Evolutionary conservation across 345 rosid genomes (phyloP), one percentile per base, ranked within the genome.

Genomic region (Hibiscus syriacus): DNA sequence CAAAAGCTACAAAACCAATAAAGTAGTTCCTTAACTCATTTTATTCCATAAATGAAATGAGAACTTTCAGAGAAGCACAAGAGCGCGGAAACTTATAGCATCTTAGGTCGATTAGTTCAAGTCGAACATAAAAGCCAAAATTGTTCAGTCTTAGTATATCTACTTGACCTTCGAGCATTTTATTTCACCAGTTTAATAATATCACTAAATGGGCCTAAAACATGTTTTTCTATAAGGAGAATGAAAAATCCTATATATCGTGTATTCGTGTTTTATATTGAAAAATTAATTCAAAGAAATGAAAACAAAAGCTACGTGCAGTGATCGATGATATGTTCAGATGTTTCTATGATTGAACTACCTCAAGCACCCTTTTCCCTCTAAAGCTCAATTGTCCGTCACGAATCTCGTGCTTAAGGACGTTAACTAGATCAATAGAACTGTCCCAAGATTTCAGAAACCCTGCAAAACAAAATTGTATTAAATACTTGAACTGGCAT

Each of bases 311-410:
- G 25, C 55, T 8, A 68, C 46, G 16, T 41, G 46, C 46, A 2
- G n/a, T 3, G 16, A 14, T 29, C 13, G 20, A 30, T 19, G 4
- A 12, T n/a, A 12, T 50, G 20, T 41, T 19, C 17, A 27, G 16
- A 41, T 56, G 26, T 58, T 58, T 69, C 32, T 43, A 49, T 26
- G 62, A 7, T 17, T 57, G 68, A 41, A 72, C 76, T 82, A 93
- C 97, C 98, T 93, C 97, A 19, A 93, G 97, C 2, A 93, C 92
- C 77, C 96, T 83, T 78, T 93, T 93, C 55, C 98, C 98, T 82
- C 97, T 87, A 71, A 93, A 90, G 85, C 91, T 93, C 71, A 93
- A 80, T 64, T 93, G 96, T 74, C 98, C 98, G 78, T 93, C 97
- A 30, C 98, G 91, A 75, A 86, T 93, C 70, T 93, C 98, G 70